These are phyloP conservation scores for Flueggea neowawraea DNA, from an alignment of 441 rosid genomes.

Conservation along the genomic window DNA sequence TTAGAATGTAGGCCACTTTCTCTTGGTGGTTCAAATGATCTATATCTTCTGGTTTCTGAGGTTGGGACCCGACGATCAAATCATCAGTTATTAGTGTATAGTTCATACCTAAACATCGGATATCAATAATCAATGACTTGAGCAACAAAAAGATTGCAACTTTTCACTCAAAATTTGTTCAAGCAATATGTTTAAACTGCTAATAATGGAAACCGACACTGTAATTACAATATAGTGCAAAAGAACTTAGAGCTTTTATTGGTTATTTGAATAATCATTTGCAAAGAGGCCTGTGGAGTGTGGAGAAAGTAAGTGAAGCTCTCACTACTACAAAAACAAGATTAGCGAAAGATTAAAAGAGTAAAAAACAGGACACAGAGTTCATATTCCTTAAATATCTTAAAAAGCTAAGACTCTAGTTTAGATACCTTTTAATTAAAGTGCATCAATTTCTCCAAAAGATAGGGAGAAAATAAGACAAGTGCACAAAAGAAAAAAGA, in stretches of 20 bases:
- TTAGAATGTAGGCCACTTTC: conserved; percentile 83
- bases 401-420: no score
- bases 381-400: no score
- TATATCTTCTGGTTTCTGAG: conserved; percentile 82
- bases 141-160: conserved; percentile 5
- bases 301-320: no score
- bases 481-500: no score
- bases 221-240: neutral
- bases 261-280: neutral
- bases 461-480: no score
- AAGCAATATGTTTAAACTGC: neutral
- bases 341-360: no score
- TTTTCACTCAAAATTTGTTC: neutral
- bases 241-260: neutral
- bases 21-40: conserved; percentile 70
- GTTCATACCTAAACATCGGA: conserved; percentile 72
- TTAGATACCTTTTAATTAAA: no score
- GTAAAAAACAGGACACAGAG: no score
- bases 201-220: neutral
- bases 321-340: no score
- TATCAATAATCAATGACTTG: conserved; percentile 13
- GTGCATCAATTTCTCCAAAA: no score
- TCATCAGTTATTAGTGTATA: conserved; percentile 67
- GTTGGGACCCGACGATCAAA: conserved; percentile 90
- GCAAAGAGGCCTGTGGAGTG: no score